Base-by-base conservation (phyloP, 108 stramenopile species). In the Stephanodiscus minutulus region DNA sequence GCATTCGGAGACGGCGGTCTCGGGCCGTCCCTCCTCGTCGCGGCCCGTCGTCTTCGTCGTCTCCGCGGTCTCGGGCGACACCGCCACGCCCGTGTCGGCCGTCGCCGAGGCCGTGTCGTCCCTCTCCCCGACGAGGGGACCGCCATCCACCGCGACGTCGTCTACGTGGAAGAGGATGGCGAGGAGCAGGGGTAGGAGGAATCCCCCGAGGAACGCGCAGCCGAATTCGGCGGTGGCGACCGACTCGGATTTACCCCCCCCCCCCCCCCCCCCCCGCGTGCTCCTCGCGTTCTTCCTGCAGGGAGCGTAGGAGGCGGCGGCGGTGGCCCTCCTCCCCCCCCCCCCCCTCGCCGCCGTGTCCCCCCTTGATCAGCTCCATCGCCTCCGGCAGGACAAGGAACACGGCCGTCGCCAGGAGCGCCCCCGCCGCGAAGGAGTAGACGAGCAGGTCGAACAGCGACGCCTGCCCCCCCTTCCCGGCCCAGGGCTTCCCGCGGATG, bases 151-250 rank as follows among this genome's bases (percentile, higher is more conserved):
- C 54, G 5, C 5, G 1, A 55, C n/a, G n/a, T 25, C 54, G 21
- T 13, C 54, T 27, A 22, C 54, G 22, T 84, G 87, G 39, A 89
- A 86, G 44, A 90, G 29, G 41, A 79, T 37, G 13, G 65, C 54
- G 10, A 87, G 43, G 25, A 94, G n/a, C 24, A 87, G 8, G 12
- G 91, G 89, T 35, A 92, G 57, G 15, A 88, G 63, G 54, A 88
- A 89, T 15, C 93, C 93, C 31, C 74, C 88, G 44, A 95, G 46
- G 25, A 95, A 27, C n/a, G 81, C 58, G 10, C 74, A 62, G 17
- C 93, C 93, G 48, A 87, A 92, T 60, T 82, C 77, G 82, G 91
- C 90, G 1, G 84, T 63, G 29, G 46, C 70, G 18, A 55, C 41
- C 9, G 61, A 59, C 62, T 88, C 86, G 21, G 64, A 27, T 1